Percentiles rank a stretch among this genome's conserved stretches.
These are phyloP conservation scores for Xylaria longipes DNA, from an alignment of 495 filamentous ascomycete species.

Conservation along the genomic window DNA sequence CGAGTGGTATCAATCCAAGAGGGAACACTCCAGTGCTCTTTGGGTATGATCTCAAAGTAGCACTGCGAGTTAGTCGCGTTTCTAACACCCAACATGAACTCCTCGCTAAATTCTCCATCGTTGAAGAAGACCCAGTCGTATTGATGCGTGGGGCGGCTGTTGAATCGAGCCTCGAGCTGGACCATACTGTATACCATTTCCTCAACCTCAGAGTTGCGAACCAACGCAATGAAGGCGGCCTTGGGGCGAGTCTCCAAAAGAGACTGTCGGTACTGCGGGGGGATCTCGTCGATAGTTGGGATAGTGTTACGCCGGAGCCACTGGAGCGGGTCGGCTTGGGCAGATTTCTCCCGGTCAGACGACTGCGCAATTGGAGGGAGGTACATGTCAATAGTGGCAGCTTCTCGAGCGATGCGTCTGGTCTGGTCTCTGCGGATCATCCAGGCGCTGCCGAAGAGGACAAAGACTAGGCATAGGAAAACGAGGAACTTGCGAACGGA, in stretches of 20 bases:
- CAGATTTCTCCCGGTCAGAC: conserved; percentile 6
- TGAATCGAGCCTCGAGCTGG: conserved; percentile 84
- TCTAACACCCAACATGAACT: conserved; percentile 75
- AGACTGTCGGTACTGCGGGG: conserved; percentile 25
- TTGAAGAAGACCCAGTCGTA: conserved; percentile 93
- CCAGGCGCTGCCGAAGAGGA: conserved; percentile 31
- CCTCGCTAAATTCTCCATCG: conserved; percentile 74
- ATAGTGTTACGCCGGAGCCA: conserved; percentile 39
- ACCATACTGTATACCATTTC: conserved; percentile 81
- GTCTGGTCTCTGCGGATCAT: conserved; percentile 25
- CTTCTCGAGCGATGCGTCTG: conserved; percentile 14
- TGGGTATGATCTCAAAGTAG: conserved; percentile 73
- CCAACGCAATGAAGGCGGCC: conserved; percentile 83
- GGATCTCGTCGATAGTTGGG: conserved; percentile 22
- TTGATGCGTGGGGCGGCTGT: conserved; percentile 65
- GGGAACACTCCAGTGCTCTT: conserved; percentile 76
- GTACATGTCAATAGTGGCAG: conserved; percentile 31
- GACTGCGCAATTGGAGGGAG: conserved; percentile 30
- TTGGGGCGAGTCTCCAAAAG: conserved; percentile 61
- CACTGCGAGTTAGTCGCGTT: conserved; percentile 73
- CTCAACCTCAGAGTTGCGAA: conserved; percentile 78
- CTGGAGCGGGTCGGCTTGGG: conserved; percentile 24
- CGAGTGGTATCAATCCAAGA: conserved; percentile 67
- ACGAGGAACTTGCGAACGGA: conserved; percentile 32
- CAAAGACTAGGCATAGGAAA: conserved; percentile 25